These are phyloP conservation scores for Neotropicomus parvogracilis DNA, from an alignment of 1,284 basidiomycete species.

Conservation along the genomic window DNA sequence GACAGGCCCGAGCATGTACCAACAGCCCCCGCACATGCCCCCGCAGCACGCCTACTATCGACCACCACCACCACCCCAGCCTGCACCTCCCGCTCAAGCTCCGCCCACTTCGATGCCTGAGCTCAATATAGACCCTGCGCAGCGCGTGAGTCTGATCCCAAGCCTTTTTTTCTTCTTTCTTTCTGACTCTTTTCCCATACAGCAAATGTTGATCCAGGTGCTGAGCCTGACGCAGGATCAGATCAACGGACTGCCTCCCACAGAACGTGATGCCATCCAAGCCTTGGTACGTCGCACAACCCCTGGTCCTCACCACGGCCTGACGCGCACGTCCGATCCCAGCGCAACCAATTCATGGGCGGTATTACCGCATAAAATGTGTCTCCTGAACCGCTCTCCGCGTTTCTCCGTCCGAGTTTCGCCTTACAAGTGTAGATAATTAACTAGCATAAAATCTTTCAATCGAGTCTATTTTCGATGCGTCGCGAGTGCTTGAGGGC, in stretches of 20 bases:
- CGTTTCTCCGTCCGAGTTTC: not conserved
- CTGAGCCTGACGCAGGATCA: slow-evolving; percentile 83
- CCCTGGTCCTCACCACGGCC: not conserved
- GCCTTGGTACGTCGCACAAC: slow-evolving; percentile 60
- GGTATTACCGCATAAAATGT: slow-evolving; percentile 25
- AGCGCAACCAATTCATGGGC: slow-evolving; percentile 52
- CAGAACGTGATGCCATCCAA: slow-evolving; percentile 83
- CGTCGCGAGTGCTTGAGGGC: slow-evolving; percentile 60
- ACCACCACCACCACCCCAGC: slow-evolving; percentile 33
- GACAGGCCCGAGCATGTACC: slow-evolving; percentile 33
- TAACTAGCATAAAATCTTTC: slow-evolving; percentile 17
- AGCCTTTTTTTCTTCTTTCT: too few relatives aligned
- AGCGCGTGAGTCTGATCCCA: slow-evolving; percentile 27
- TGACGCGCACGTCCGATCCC: slow-evolving; percentile 10
- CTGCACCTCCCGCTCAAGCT: slow-evolving; percentile 27
- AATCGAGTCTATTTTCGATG: slow-evolving; percentile 54
- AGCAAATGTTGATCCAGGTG: slow-evolving; percentile 86
- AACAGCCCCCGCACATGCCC: slow-evolving; percentile 40
- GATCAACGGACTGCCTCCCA: slow-evolving; percentile 79
- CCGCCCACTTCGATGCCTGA: slow-evolving; percentile 31
- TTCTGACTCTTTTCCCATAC: not conserved
- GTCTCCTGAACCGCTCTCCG: too few relatives aligned
- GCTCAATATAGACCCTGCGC: slow-evolving; percentile 34
- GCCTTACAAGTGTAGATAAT: slow-evolving; percentile 10
- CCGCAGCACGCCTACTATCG: slow-evolving; percentile 48